A percentile compares a stretch with the other conserved stretches of the same genome.
Conservation (phyloP, 805 yeast genomes). For the Yarrowia keelungensis region DNA sequence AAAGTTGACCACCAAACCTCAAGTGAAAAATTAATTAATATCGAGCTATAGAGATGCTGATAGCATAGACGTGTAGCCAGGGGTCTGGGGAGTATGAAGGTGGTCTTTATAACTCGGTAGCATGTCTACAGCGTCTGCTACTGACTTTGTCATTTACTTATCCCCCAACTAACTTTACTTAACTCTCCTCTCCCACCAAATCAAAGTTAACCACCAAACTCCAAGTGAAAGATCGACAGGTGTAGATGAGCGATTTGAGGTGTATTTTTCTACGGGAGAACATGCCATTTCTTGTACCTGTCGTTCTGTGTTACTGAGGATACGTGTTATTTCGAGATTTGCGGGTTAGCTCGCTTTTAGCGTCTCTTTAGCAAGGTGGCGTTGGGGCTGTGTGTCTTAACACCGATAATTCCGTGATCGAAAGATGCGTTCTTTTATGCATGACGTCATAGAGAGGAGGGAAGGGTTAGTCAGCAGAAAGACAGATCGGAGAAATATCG, state of each 20-base stretch:
- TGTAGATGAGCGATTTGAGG: slow-evolving; percentile 6
- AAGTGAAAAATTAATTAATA: not conserved
- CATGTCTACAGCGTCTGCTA: too few species aligned
- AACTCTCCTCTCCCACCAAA: too few species aligned
- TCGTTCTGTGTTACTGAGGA: not conserved
- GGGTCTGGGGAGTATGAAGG: too few species aligned
- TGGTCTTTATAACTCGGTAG: too few species aligned
- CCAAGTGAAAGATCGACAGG: slow-evolving; percentile 9
- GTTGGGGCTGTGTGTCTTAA: slow-evolving; percentile 2
- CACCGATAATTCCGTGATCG: slow-evolving; percentile 9
- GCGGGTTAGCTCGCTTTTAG: not conserved
- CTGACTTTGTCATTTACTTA: too few species aligned
- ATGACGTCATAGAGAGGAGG: not conserved
- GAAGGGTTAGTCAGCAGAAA: too few species aligned
- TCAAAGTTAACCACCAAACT: too few species aligned
- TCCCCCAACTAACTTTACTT: too few species aligned
- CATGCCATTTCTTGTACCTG: too few species aligned
- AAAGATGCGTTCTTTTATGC: slow-evolving; percentile 3
- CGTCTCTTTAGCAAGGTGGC: not conserved
- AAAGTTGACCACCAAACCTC: too few species aligned
- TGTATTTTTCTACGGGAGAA: not conserved
- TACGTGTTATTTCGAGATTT: not conserved
- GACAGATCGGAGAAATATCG: not conserved
- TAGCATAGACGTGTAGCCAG: too few species aligned
- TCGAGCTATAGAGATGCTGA: too few species aligned